phyloP scores from a whole-genome alignment of 257 asterid genomes.

The Plectranthus barbatus region DNA sequence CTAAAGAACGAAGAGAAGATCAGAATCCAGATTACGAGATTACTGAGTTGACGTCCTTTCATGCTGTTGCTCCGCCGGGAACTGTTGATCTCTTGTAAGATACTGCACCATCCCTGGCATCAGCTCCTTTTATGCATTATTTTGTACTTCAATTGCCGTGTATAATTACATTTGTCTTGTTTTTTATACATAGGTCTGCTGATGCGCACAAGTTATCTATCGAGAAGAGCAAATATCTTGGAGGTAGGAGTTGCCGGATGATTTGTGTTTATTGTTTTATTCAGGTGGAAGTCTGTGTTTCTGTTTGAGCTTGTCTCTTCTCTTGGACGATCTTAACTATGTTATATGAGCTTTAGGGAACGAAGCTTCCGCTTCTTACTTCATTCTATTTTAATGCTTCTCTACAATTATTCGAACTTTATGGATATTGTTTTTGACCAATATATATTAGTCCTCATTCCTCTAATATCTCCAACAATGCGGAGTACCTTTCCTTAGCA shows the following conservation, averaged over 20 bases:
- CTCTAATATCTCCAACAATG: not conserved
- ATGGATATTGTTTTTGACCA: not conserved
- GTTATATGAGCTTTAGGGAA: not conserved
- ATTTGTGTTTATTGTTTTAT: not conserved
- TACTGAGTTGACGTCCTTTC: conserved; percentile 76
- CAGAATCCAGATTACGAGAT: conserved; percentile 92
- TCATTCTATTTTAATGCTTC: not conserved
- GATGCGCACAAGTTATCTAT: conserved; percentile 94
- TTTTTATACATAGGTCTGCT: conserved; percentile 50
- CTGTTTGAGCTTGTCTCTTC: not conserved
- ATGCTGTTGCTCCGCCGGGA: conserved; percentile 99
- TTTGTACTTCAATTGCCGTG: not conserved
- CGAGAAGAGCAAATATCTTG: conserved; percentile 98
- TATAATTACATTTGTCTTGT: not conserved
- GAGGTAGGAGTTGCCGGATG: conserved; percentile 48
- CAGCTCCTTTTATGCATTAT: not conserved
- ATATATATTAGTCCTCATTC: not conserved
- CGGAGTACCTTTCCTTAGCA: not conserved
- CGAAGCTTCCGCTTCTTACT: not conserved
- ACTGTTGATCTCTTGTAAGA: conserved; percentile 60
- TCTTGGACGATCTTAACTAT: not conserved
- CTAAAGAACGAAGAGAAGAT: conserved; percentile 94
- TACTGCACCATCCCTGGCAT: not conserved
- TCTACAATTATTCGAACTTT: not conserved
- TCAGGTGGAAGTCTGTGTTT: not conserved